phyloP scores from a whole-genome alignment of 345 rosid genomes.

The Durio zibethinus region DNA sequence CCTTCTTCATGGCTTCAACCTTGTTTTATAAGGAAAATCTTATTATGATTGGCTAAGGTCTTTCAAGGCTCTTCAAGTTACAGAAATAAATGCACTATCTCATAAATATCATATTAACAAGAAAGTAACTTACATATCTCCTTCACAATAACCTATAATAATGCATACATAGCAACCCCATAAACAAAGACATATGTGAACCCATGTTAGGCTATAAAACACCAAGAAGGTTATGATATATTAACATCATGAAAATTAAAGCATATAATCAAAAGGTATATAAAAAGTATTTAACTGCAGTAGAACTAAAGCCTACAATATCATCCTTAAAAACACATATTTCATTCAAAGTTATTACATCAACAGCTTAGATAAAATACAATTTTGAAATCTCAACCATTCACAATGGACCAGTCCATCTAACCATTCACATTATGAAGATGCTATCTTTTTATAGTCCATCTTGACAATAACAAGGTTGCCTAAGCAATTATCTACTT shows the following conservation, averaged over 20 bases:
- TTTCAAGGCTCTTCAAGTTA: slow-evolving; percentile 10
- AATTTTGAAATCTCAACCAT: no score
- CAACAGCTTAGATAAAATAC: no score
- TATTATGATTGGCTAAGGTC: neutral
- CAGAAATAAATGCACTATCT: slow-evolving; percentile 17
- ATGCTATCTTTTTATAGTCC: no score
- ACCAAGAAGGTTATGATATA: neutral
- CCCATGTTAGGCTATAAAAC: slow-evolving; percentile 27
- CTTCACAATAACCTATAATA: slow-evolving; percentile 95
- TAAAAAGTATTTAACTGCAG: no score
- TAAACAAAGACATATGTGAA: slow-evolving; percentile 19
- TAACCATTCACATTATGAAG: no score
- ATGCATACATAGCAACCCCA: slow-evolving; percentile 99
- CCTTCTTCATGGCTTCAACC: slow-evolving; percentile 93
- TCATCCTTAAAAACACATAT: no score
- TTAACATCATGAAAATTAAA: neutral
- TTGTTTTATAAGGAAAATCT: slow-evolving; percentile 35
- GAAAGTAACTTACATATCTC: slow-evolving; percentile 82
- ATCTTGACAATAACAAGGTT: no score
- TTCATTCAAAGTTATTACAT: no score
- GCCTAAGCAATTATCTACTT: no score
- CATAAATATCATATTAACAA: slow-evolving; percentile 23
- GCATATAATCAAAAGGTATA: neutral
- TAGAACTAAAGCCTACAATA: no score
- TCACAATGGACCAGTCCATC: no score